A percentile compares a stretch with the other conserved stretches of the same genome.
phyloP scores from a whole-genome alignment of 495 filamentous ascomycete genomes.

The Ramalina intermedia region DNA sequence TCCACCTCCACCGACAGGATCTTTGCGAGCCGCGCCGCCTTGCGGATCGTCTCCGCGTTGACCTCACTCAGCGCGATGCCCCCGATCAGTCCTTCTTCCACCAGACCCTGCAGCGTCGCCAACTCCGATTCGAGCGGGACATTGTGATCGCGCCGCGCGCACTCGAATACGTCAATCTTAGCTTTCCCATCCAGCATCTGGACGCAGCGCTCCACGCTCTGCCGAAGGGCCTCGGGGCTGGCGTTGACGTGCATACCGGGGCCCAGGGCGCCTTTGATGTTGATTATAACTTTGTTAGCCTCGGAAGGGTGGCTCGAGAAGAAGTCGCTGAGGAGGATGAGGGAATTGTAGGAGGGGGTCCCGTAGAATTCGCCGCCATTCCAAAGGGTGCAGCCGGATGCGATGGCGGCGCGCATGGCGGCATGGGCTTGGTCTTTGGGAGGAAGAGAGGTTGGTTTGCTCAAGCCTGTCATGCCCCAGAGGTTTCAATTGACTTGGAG shows the following conservation, averaged over 20 bases:
- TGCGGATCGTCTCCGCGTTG: constrained; percentile 55
- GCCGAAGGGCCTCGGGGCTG: constrained; percentile 43
- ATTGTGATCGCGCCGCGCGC: constrained; percentile 54
- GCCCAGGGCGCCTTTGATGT: constrained; percentile 39
- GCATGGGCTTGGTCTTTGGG: constrained; percentile 47
- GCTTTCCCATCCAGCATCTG: constrained; percentile 50
- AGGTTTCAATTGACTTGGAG: background rate
- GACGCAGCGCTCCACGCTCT: constrained; percentile 48
- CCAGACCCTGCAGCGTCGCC: constrained; percentile 25
- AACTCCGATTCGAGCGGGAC: constrained; percentile 43
- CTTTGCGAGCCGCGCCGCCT: constrained; percentile 52
- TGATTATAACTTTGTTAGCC: constrained; percentile 42
- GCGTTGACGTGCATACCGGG: constrained; percentile 34
- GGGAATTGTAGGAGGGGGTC: constrained; percentile 46
- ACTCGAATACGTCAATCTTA: constrained; percentile 68
- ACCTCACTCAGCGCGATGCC: constrained; percentile 61
- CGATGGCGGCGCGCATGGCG: constrained; percentile 49
- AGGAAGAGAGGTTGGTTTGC: constrained; percentile 44
- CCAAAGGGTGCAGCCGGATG: constrained; percentile 55
- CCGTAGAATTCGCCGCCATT: constrained; percentile 75
- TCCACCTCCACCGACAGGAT: constrained; percentile 68
- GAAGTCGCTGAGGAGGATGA: constrained; percentile 41
- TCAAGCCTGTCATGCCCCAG: constrained; percentile 39
- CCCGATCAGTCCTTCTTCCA: constrained; percentile 32
- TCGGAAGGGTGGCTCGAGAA: constrained; percentile 44